Conservation (phyloP, 2,329 filamentous ascomycete species). For the Aaosphaeria arxii region DNA sequence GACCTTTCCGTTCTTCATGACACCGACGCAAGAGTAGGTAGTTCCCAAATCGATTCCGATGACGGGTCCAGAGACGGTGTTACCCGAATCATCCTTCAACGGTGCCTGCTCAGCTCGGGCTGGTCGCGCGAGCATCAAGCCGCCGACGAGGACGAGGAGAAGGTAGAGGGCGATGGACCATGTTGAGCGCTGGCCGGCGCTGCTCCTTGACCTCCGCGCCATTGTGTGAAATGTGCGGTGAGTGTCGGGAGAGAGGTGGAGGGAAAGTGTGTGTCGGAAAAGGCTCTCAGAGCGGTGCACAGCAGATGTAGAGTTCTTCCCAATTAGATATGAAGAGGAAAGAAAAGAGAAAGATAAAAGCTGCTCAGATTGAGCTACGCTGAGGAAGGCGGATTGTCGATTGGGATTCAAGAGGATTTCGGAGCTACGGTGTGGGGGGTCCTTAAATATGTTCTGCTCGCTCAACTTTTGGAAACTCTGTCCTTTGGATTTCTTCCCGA, state of each 20-base stretch:
- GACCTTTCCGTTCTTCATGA: slow-evolving; percentile 43
- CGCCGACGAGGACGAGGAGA: slow-evolving; percentile 79
- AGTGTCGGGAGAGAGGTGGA: slow-evolving; percentile 9
- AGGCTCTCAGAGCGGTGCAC: slow-evolving; percentile 14
- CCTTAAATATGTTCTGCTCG: neutral
- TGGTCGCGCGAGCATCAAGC: slow-evolving; percentile 77
- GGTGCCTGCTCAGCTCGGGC: slow-evolving; percentile 68
- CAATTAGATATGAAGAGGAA: slow-evolving; percentile 13
- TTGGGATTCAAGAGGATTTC: slow-evolving; percentile 17
- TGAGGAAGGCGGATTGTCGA: slow-evolving; percentile 2
- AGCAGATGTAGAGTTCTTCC: slow-evolving; percentile 1
- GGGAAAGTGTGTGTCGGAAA: slow-evolving; percentile 20
- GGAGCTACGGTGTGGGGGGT: slow-evolving; percentile 14
- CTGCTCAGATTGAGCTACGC: neutral
- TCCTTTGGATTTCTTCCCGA: too few relatives aligned
- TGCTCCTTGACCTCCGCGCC: slow-evolving; percentile 60
- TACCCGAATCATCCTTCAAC: slow-evolving; percentile 62
- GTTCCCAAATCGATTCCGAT: slow-evolving; percentile 38
- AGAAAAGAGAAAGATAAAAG: slow-evolving; percentile 5
- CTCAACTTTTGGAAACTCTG: too few relatives aligned
- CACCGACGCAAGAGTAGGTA: slow-evolving; percentile 36
- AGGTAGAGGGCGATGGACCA: slow-evolving; percentile 92
- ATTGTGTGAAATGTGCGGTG: slow-evolving; percentile 42
- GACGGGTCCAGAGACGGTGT: slow-evolving; percentile 43
- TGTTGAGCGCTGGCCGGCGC: slow-evolving; percentile 70